Base-by-base conservation (phyloP, 1,284 basidiomycete species). In the Leucocoprinus gongylophorus region DNA sequence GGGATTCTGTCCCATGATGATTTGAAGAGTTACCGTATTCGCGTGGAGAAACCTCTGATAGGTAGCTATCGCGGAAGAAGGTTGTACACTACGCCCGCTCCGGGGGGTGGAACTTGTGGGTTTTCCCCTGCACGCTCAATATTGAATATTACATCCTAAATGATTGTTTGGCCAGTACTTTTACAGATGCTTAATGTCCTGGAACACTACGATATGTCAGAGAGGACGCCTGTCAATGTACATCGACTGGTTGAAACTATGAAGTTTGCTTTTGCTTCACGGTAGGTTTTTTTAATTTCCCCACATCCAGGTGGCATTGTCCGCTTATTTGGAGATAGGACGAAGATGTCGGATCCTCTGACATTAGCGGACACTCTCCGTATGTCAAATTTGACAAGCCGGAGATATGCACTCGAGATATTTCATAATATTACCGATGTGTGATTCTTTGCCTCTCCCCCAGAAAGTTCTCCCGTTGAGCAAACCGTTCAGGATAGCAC, bases 71-170 rank as follows among this genome's bases (percentile, higher is more conserved):
- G 75, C 23, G 83, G 83, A 40, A 80, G 82, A 59, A 90, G 80
- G 54, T 75, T 98, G 21, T 97, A 91, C 68, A 93, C 91, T 0
- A 81, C 88, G 0, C 80, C 81, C 61, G 84, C 89, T 9, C 95
- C 94, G 5, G 85, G 88, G 3, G 90, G 83, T 26, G 92, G 91
- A 17, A 81, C 86, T 41, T 72, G 75, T 76, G 56, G 50, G 67
- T 61, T 28, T 32, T 49, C 23, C 23, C 15, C 15, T 32, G 13
- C 21, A 9, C 8, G 1, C 13, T 45, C 13, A 10, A 18, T n/a
- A 5, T 9, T 23, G n/a, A 29, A 21, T 49, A 4, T 2, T 37
- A 18, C 13, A 38, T 32, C n/a, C n/a, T 12, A 23, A 21, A 20
- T 12, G 39, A 8, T n/a, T 40, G 7, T 21, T 40, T 40, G 20